Evolutionary conservation across 805 yeast genomes (phyloP), one percentile per base, ranked within the genome.

Genomic region (Pichia cabralensis): DNA sequence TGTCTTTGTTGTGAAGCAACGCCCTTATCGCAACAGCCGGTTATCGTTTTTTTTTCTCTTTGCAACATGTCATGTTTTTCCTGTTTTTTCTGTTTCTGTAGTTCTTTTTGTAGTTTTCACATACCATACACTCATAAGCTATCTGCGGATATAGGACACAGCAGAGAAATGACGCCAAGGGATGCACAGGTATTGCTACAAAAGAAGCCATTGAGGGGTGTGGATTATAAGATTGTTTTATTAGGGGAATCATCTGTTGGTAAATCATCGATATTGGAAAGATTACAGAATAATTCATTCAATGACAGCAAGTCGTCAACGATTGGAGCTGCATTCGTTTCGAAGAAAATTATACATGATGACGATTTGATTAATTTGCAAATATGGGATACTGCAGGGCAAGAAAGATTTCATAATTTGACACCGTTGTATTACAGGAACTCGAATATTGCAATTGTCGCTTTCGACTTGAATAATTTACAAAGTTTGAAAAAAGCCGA

Each of bases 361-460:
- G 22, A 19, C 4, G 52, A 44, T 12, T 19, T 53, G 26, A 48
- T 69, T 21, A 76, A 73, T 47, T 67, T 77, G 46, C 85, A 79
- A 49, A 76, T 79, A 34, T 79, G 92, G 95, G 98, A 89, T 54
- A 89, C 98, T 11, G 98, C 98, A 0, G 98, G 98, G 18, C 98
- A 81, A 53, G 94, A 81, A 52, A 64, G 94, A 32, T 82, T 82
- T 62, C 82, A 80, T 49, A 76, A 84, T 14, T 58, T 81, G 42
- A 86, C 92, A 0, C 92, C 94, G 13, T 76, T 82, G 78, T 81
- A 82, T 53, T 81, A 82, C 50, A 61, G 94, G 35, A 80, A 82
- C 47, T 79, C 92, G 2, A 75, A 81, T 49, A 72, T 80, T 20
- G 97, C 97, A 0, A 65, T 92, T 17, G 80, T 92, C 1, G 94